These are phyloP conservation scores for Bretschneidera sinensis DNA, from an alignment of 345 rosid genomes.

Conservation along the genomic window DNA sequence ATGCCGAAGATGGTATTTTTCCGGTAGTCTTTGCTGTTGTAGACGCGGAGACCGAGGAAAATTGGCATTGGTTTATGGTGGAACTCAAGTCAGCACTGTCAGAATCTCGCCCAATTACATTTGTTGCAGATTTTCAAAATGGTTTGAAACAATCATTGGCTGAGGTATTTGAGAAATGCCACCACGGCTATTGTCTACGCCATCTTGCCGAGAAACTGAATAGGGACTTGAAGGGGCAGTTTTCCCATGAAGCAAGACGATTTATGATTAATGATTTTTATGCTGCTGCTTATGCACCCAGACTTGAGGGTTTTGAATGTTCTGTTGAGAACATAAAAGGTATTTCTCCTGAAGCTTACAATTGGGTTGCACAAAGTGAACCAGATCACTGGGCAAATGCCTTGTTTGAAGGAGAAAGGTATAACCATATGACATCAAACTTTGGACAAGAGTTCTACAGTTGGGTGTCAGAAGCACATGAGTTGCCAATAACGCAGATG, in stretches of 20 bases:
- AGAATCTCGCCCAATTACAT: constrained; percentile 50
- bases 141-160: constrained; percentile 65
- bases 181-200: constrained; percentile 75
- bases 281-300: constrained; percentile 70
- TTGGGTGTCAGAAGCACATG: constrained; percentile 89
- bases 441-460: constrained; percentile 76
- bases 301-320: constrained; percentile 49
- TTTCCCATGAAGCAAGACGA: constrained; percentile 90
- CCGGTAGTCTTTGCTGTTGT: constrained; percentile 83
- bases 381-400: constrained; percentile 92
- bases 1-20: constrained; percentile 78
- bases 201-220: constrained; percentile 76
- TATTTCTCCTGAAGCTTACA: constrained; percentile 74
- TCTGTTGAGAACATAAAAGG: constrained; percentile 60
- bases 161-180: constrained; percentile 63
- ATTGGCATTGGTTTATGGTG: constrained; percentile 81
- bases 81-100: constrained; percentile 66
- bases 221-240: constrained; percentile 69
- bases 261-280: constrained; percentile 77
- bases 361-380: constrained; percentile 80
- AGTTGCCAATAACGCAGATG: constrained; percentile 89
- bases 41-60: constrained; percentile 76
- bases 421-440: constrained; percentile 64
- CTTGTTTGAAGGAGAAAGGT: constrained; percentile 69
- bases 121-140: constrained; percentile 75